Evolutionary conservation across 1,284 basidiomycete species (phyloP), one percentile per base, ranked within the genome.

Genomic region (Sphagnurus paluster): DNA sequence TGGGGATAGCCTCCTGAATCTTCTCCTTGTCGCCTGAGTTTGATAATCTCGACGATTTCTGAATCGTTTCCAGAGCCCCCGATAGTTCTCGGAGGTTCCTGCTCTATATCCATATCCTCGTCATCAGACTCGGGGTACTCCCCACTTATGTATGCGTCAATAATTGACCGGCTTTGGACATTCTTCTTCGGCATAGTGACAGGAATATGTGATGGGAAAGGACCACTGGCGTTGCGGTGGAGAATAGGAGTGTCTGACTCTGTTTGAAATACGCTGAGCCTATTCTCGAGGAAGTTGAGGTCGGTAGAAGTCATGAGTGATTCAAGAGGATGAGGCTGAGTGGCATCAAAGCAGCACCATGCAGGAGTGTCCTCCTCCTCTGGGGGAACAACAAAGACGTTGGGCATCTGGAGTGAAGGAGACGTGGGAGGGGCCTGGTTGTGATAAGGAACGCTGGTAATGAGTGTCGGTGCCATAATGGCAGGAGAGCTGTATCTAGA

Each of bases 1-100:
- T 43, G 49, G 16, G 33, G 14, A 34, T 51, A 43, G 19, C 40
- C 54, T 29, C 55, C 42, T 10, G 40, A 36, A 36, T 60, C 54
- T 30, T 49, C 52, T 40, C 69, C 64, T 40, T 56, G 50, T 46
- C 80, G 71, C 52, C 75, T 72, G 44, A 87, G 75, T 62, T 83
- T 84, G 48, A 87, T 68, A 29, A 87, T 79, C 61, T 88, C 85
- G 10, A 86, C 67, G 26, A 87, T 73, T 54, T 84, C 84, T 23
- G 74, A 74, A 52, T 75, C 74, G 53, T 73, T 59, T 48, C 69
- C 67, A 58, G 41, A 14, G 20, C 30, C 26, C 42, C 50, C 42
- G 32, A 56, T 55, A 46, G 51, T 52, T 16, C 46, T 44, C 40
- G 47, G 62, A 53, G 44, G 56, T 13, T 59, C 41, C 49, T 46